phyloP scores from a whole-genome alignment of 1,284 basidiomycete species.

The Papiliotrema fonsecae region DNA sequence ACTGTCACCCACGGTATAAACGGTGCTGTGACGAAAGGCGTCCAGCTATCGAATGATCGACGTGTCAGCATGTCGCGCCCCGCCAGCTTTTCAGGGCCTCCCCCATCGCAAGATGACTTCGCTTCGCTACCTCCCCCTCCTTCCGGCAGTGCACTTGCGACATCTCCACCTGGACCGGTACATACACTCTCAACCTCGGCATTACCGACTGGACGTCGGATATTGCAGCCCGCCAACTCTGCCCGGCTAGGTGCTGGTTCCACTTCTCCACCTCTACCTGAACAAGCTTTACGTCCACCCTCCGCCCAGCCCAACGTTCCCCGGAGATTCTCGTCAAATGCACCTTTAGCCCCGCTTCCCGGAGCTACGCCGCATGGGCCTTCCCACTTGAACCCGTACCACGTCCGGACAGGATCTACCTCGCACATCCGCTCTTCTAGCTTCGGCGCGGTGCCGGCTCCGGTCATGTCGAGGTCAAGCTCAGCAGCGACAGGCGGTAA shows the following conservation, averaged over 20 bases:
- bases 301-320: constrained; percentile 4
- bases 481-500: constrained; percentile 14
- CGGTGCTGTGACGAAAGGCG: constrained; percentile 11
- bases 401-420: constrained; percentile 6
- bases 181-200: constrained; percentile 21
- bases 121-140: not conserved
- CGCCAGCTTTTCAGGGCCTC: constrained; percentile 4
- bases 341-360: constrained; percentile 1
- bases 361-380: constrained; percentile 11
- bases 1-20: constrained; percentile 24
- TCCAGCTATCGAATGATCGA: constrained; percentile 11
- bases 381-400: constrained; percentile 19
- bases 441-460: constrained; percentile 1
- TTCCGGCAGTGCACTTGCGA: not conserved
- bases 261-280: constrained; percentile 8
- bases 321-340: constrained; percentile 3
- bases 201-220: constrained; percentile 8
- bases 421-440: constrained; percentile 11
- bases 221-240: constrained; percentile 32
- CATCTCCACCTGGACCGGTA: constrained; percentile 14
- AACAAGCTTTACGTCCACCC: too few species aligned
- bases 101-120: not conserved
- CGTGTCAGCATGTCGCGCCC: constrained; percentile 1
- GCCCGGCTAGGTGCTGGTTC: constrained; percentile 17
- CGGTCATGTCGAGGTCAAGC: constrained; percentile 24